A percentile compares a stretch with the other conserved stretches of the same genome.
Evolutionary conservation across 768 basidiomycete genomes (phyloP).

Genomic region (Russula brevipes): DNA sequence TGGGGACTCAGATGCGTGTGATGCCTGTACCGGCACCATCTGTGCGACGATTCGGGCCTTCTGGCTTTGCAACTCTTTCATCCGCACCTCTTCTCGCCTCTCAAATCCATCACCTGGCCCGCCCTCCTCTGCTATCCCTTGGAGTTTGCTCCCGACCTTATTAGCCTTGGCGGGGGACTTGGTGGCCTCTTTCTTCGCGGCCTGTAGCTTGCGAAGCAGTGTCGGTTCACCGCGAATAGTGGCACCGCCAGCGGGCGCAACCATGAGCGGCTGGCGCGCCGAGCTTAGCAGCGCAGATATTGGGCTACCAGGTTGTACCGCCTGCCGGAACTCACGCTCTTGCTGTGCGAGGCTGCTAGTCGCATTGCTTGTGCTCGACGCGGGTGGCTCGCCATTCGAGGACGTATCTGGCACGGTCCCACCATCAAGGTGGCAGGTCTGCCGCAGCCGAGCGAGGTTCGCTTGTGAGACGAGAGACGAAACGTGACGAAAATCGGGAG

Average conservation of each 20-base stretch:
- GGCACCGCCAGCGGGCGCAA: constrained; percentile 41
- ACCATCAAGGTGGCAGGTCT: constrained; percentile 57
- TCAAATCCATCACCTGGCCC: constrained; percentile 25
- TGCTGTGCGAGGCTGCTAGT: constrained; percentile 70
- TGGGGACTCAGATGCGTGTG: constrained; percentile 26
- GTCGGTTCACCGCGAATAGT: constrained; percentile 38
- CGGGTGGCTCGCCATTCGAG: constrained; percentile 21
- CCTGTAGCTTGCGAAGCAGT: constrained; percentile 52
- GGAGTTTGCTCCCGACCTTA: constrained; percentile 38
- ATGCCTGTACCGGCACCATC: constrained; percentile 65
- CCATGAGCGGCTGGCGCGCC: constrained; percentile 81
- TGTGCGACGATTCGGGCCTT: constrained; percentile 92
- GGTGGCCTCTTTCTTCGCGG: constrained; percentile 41
- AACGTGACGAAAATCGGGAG: constrained; percentile 73
- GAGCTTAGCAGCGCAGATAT: constrained; percentile 88
- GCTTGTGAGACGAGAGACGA: constrained; percentile 51
- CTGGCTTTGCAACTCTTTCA: constrained; percentile 81
- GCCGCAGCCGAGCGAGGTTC: constrained; percentile 68
- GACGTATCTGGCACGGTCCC: constrained; percentile 41
- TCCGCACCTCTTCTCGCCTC: constrained; percentile 38
- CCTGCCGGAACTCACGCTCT: constrained; percentile 95
- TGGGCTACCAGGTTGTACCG: constrained; percentile 91
- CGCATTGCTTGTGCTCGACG: constrained; percentile 36
- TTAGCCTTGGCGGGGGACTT: constrained; percentile 50
- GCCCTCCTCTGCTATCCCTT: constrained; percentile 43